phyloP scores from a whole-genome alignment of 441 rosid species.

The Breynia disticha region DNA sequence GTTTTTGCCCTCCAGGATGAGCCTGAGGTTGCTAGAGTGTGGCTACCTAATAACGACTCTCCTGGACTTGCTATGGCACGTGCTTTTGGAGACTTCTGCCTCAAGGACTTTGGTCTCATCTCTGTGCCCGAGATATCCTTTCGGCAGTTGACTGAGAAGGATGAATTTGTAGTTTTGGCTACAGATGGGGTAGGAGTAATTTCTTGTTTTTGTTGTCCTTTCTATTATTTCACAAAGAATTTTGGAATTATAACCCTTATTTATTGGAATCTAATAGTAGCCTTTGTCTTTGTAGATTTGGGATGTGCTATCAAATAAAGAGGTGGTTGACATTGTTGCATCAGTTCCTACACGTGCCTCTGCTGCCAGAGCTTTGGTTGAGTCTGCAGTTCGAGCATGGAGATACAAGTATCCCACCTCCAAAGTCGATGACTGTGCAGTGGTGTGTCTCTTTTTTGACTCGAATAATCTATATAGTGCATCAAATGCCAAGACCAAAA shows the following conservation, averaged over 20 bases:
- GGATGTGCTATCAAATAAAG: conserved; percentile 88
- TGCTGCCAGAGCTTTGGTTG: conserved; percentile 77
- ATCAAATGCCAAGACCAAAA: conserved; percentile 34
- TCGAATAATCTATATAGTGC: conserved; percentile 34
- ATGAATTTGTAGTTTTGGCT: conserved; percentile 85
- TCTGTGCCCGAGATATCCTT: conserved; percentile 77
- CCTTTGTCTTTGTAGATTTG: conserved; percentile 44
- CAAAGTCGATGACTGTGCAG: conserved; percentile 92
- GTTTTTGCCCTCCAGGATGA: conserved; percentile 89
- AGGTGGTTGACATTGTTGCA: conserved; percentile 79
- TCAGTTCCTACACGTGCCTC: conserved; percentile 52
- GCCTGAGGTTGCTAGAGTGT: conserved; percentile 84
- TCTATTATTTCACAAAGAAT: no score
- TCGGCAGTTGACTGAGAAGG: conserved; percentile 49
- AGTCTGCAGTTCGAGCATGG: conserved; percentile 80
- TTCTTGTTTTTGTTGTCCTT: not conserved
- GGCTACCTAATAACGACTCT: conserved; percentile 87
- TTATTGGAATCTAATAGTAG: conserved; percentile 1
- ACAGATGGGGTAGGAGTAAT: conserved; percentile 66
- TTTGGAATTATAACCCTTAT: not conserved
- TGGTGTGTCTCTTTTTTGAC: conserved; percentile 78
- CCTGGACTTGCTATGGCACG: conserved; percentile 99
- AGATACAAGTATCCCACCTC: conserved; percentile 83
- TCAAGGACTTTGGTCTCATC: conserved; percentile 83
- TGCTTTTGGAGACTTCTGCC: conserved; percentile 97